Evolutionary conservation across 2,329 filamentous ascomycete genomes (phyloP), one percentile per base, ranked within the genome.

Genomic region (Aulographum hederae): DNA sequence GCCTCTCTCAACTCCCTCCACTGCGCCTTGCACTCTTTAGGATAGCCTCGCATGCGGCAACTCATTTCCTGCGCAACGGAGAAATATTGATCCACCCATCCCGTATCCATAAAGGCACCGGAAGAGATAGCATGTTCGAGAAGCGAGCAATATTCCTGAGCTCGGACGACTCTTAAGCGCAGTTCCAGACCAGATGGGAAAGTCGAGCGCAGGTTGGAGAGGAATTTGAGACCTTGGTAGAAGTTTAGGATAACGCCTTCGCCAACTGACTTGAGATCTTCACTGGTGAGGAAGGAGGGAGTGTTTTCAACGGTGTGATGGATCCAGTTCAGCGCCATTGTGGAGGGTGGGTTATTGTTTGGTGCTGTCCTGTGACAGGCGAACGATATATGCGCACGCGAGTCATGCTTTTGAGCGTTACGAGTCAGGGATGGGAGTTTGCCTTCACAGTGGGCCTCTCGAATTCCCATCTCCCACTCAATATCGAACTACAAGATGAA

Each of bases 1-100:
- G 27, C 10, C 4, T 26, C 25, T 23, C 23, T 13, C 5, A 33
- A n/a, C 15, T 15, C 18, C 28, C 32, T 16, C 19, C 27, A 27
- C 11, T 28, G 25, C 12, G 15, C 26, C 18, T 19, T n/a, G 26
- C 18, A 33, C 5, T 28, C 32, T 21, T 20, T 28, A 3, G 32
- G 32, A 29, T 28, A 33, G 12, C 32, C 32, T 26, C n/a, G 3
- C 25, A 28, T 33, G 13, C 32, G 26, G 4, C 14, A 29, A 5
- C 17, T 19, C 3, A 29, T 18, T 8, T 33, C 32, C 18, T 33
- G 23, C 8, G 26, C 26, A 13, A 28, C 18, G 8, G 4, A 13
- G 17, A 28, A 33, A 8, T 33, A 33, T 23, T 33, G 23, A 8
- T 33, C 32, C 6, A 16, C 16, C 25, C 25, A 33, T 10, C 32